A percentile compares a stretch with the other conserved stretches of the same genome.
phyloP scores from a whole-genome alignment of 768 basidiomycete species.

The Tylopilus plumbeoviolaceoides region DNA sequence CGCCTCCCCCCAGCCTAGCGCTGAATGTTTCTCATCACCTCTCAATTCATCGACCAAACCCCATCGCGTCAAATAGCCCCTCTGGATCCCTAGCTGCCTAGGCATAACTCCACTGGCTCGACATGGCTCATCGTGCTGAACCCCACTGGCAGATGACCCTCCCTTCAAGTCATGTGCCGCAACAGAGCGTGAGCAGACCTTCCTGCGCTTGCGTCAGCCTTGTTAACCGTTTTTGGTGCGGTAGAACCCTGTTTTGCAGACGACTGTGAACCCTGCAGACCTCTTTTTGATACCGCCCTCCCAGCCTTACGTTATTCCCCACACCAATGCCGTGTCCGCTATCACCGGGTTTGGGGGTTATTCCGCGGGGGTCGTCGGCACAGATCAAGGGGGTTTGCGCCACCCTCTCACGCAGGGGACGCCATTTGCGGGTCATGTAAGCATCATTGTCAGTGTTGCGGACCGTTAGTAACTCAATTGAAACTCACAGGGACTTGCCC shows the following conservation, averaged over 20 bases:
- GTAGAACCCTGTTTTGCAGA: background rate
- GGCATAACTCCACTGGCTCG: background rate
- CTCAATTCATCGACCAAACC: background rate
- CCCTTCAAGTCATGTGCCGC: background rate
- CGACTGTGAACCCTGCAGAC: conserved; percentile 1
- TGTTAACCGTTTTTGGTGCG: background rate
- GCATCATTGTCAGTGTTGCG: background rate
- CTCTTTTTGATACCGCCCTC: background rate
- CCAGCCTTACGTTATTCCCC: background rate
- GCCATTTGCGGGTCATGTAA: conserved; percentile 2
- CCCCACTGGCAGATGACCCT: background rate
- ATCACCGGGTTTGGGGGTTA: background rate
- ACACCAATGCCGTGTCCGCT: background rate
- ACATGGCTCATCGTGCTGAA: background rate
- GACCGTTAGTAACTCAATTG: background rate
- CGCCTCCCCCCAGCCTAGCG: background rate
- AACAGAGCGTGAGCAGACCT: conserved; percentile 6
- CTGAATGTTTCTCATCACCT: background rate
- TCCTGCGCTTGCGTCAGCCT: background rate
- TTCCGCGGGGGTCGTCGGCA: background rate
- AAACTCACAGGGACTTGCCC: background rate
- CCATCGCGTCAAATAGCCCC: background rate
- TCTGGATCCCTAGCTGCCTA: background rate
- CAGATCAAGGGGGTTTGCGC: background rate
- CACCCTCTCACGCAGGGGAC: background rate